These are phyloP conservation scores for Croton setiger DNA, from an alignment of 441 rosid genomes.

Conservation along the genomic window DNA sequence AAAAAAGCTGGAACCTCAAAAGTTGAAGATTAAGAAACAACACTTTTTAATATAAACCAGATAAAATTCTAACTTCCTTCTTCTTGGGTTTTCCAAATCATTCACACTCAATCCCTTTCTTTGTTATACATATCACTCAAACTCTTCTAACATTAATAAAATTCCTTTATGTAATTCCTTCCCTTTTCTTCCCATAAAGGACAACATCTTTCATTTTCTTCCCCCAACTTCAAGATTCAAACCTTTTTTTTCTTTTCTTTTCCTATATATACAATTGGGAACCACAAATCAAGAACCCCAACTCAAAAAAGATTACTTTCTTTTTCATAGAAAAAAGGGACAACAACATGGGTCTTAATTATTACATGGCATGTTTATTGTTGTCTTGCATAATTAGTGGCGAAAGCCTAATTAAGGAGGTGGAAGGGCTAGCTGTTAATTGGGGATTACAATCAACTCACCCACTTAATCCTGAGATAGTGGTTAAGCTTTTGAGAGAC, in stretches of 20 bases:
- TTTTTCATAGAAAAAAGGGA: neutral
- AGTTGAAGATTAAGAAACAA: neutral
- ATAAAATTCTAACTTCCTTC: constrained; percentile 16
- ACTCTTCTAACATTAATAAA: neutral
- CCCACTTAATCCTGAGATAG: constrained; percentile 52
- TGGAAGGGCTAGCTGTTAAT: constrained; percentile 50
- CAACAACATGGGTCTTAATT: constrained; percentile 27
- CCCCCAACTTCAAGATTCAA: constrained; percentile 6
- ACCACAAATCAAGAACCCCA: neutral
- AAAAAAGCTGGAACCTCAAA: neutral
- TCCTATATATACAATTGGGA: constrained; percentile 13
- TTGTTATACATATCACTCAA: constrained; percentile 11
- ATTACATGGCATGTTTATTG: constrained; percentile 23
- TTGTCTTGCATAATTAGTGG: constrained; percentile 24
- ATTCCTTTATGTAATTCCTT: constrained; percentile 33
- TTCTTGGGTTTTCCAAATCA: constrained; percentile 4
- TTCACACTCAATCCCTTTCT: constrained; percentile 45
- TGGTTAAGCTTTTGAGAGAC: constrained; percentile 58
- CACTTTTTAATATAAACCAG: neutral
- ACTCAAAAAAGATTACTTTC: neutral
- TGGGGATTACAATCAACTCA: constrained; percentile 72
- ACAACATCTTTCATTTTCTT: constrained; percentile 28
- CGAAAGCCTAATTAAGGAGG: constrained; percentile 26
- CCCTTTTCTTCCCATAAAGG: constrained; percentile 34
- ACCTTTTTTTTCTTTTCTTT: neutral